Conservation (phyloP, 2,329 filamentous ascomycete genomes). For the Dendrostoma leiphaemia region DNA sequence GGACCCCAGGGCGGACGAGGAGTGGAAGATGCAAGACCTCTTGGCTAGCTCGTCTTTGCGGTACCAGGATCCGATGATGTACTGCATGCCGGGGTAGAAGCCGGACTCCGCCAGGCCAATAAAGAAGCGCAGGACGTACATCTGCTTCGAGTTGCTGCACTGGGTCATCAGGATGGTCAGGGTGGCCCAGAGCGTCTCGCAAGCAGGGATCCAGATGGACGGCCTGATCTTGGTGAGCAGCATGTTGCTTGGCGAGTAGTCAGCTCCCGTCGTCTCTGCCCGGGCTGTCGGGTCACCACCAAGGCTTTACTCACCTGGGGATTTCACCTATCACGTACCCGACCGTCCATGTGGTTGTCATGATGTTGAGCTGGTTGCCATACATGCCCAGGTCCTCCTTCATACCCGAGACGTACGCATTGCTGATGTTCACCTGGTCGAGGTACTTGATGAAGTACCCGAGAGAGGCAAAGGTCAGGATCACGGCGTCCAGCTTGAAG, state of each 20-base stretch:
- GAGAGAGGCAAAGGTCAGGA: conserved; percentile 36
- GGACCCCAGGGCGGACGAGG: conserved; percentile 49
- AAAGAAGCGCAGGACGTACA: conserved; percentile 42
- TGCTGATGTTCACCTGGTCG: conserved; percentile 38
- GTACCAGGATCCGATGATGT: conserved; percentile 46
- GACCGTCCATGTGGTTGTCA: conserved; percentile 34
- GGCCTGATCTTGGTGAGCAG: conserved; percentile 40
- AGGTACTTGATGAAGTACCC: conserved; percentile 45
- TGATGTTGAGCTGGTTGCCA: conserved; percentile 39
- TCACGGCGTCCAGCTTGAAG: conserved; percentile 31
- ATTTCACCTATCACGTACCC: conserved; percentile 39
- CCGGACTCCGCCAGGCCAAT: conserved; percentile 40
- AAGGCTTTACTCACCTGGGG: conserved; percentile 29
- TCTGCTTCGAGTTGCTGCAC: conserved; percentile 31
- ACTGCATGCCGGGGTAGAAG: conserved; percentile 40
- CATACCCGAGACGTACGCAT: conserved; percentile 46
- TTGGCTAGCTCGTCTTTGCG: conserved; percentile 47
- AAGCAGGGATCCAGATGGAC: conserved; percentile 41
- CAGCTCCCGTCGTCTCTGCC: background rate
- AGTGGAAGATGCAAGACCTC: conserved; percentile 45
- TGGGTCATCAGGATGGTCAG: conserved; percentile 32
- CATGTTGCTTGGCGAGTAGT: conserved; percentile 26
- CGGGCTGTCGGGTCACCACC: no score
- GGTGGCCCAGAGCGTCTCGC: conserved; percentile 34
- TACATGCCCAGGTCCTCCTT: conserved; percentile 38